A percentile compares a stretch with the other conserved stretches of the same genome.
These are phyloP conservation scores for Aspergillus vadensis DNA, from an alignment of 2,329 filamentous ascomycete genomes.

Conservation along the genomic window DNA sequence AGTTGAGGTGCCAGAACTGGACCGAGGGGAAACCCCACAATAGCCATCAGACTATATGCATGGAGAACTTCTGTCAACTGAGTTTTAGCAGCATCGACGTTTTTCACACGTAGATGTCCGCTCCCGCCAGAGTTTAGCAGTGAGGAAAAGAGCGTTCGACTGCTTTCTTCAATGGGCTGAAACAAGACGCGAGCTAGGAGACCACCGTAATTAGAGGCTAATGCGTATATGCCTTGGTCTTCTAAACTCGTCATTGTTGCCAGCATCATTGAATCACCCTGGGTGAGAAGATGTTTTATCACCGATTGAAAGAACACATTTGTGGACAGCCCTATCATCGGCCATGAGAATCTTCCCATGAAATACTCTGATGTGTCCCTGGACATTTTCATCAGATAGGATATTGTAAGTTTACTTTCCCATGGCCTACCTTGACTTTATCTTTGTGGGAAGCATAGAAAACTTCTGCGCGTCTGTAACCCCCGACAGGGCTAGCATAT, in stretches of 20 bases:
- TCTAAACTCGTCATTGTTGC: slow-evolving; percentile 72
- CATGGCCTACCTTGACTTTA: slow-evolving; percentile 46
- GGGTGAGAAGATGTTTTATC: slow-evolving; percentile 90
- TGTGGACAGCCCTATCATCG: slow-evolving; percentile 71
- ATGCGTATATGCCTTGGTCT: slow-evolving; percentile 86
- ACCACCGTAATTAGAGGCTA: slow-evolving; percentile 93
- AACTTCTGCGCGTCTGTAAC: slow-evolving; percentile 64
- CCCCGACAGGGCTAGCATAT: slow-evolving; percentile 62
- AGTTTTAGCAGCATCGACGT: slow-evolving; percentile 31
- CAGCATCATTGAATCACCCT: slow-evolving; percentile 90
- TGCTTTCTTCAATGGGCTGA: slow-evolving; percentile 93
- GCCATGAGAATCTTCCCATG: slow-evolving; percentile 65
- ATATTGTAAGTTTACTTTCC: background rate
- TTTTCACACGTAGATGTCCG: slow-evolving; percentile 19
- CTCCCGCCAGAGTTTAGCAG: slow-evolving; percentile 58
- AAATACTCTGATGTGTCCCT: slow-evolving; percentile 50
- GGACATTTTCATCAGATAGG: slow-evolving; percentile 17
- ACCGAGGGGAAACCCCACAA: slow-evolving; percentile 68
- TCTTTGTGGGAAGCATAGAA: slow-evolving; percentile 61
- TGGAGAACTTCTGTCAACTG: slow-evolving; percentile 59
- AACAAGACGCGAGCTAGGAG: slow-evolving; percentile 86
- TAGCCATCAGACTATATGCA: slow-evolving; percentile 72
- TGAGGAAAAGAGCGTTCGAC: slow-evolving; percentile 83
- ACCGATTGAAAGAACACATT: slow-evolving; percentile 85
- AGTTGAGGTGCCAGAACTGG: slow-evolving; percentile 74